Conservation (phyloP, 1,139 yeast species). For the Blastobotrys petasosporus region DNA sequence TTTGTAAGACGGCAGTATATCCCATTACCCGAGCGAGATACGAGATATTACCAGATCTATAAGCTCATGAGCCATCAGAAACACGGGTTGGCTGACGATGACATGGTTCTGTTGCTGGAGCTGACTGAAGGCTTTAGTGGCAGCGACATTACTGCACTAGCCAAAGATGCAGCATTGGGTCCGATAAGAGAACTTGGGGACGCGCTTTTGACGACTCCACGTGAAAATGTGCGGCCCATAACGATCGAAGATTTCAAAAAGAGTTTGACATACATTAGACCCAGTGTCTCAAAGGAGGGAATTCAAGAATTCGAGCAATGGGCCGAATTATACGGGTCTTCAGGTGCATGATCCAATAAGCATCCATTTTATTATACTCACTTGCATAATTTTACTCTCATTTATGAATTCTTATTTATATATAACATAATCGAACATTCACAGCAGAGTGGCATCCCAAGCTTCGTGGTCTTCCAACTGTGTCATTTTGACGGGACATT, state of each 20-base stretch:
- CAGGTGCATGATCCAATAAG: slow-evolving; percentile 51
- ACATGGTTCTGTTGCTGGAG: slow-evolving; percentile 52
- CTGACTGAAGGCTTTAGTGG: slow-evolving; percentile 84
- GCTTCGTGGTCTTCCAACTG: too few relatives aligned
- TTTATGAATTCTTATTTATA: too few relatives aligned
- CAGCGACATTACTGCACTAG: slow-evolving; percentile 88
- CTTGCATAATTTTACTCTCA: not conserved
- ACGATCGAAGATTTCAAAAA: slow-evolving; percentile 66
- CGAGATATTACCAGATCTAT: slow-evolving; percentile 65
- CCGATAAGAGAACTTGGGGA: slow-evolving; percentile 91
- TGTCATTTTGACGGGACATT: too few relatives aligned
- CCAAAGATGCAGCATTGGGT: slow-evolving; percentile 98
- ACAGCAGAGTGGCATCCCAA: too few relatives aligned
- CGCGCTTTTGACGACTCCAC: slow-evolving; percentile 72
- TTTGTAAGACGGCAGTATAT: slow-evolving; percentile 91
- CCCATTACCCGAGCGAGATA: slow-evolving; percentile 86
- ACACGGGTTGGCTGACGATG: slow-evolving; percentile 56
- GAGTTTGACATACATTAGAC: slow-evolving; percentile 78
- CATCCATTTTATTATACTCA: not conserved
- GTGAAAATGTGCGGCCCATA: slow-evolving; percentile 81
- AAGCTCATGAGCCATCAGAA: slow-evolving; percentile 72
- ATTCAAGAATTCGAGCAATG: slow-evolving; percentile 76
- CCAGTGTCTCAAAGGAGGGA: slow-evolving; percentile 87
- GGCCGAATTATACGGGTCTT: slow-evolving; percentile 86
- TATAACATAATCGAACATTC: too few relatives aligned